Evolutionary conservation across 2,329 filamentous ascomycete species (phyloP).

Genomic region (Colletotrichum horii): DNA sequence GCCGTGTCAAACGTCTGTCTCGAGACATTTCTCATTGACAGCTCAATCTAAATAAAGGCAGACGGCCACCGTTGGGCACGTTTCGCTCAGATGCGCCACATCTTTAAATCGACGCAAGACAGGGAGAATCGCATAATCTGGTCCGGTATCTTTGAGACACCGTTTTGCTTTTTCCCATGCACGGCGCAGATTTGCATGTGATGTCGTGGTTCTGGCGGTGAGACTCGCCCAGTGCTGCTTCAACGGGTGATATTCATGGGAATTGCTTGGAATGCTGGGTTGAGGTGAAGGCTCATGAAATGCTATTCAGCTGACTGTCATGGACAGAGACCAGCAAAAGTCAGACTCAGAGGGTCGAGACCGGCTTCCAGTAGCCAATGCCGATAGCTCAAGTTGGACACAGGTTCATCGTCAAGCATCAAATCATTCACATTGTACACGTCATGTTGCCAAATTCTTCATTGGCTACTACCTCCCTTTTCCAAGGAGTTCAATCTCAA

Average conservation of each 20-base stretch:
- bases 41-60: not conserved
- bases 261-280: rapidly evolving
- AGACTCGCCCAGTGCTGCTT: not conserved
- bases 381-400: not conserved
- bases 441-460: constrained; percentile 7
- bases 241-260: rapidly evolving
- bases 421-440: not conserved
- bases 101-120: not conserved
- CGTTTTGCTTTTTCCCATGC: not conserved
- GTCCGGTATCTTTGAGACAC: not conserved
- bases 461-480: constrained; percentile 21
- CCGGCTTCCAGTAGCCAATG: not conserved
- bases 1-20: not conserved
- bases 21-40: not conserved
- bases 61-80: not conserved
- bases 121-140: not conserved
- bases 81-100: not conserved
- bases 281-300: not conserved
- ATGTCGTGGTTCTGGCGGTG: not conserved
- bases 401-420: not conserved
- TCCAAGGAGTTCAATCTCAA: constrained; percentile 24
- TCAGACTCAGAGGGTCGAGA: not conserved
- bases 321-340: not conserved
- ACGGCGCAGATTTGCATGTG: not conserved
- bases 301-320: too few relatives aligned